phyloP scores from a whole-genome alignment of 2,329 filamentous ascomycete genomes.

The Colletotrichum camelliae region DNA sequence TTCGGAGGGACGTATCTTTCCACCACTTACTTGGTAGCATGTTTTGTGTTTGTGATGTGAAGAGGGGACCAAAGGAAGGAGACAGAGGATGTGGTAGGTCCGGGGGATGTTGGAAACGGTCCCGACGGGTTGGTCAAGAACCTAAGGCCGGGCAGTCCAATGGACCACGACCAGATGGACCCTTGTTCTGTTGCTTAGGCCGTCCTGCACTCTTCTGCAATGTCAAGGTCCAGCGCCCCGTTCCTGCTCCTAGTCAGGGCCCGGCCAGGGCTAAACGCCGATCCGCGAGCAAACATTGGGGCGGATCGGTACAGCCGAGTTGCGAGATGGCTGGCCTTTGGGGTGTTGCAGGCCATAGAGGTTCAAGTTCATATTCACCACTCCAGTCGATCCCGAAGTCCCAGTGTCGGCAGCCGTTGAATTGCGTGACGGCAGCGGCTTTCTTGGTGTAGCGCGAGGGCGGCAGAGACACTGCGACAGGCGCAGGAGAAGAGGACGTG shows the following conservation, averaged over 20 bases:
- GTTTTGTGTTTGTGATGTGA: neutral
- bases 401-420: neutral
- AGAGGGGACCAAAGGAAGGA: neutral
- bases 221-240: neutral
- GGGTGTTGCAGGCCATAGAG: neutral
- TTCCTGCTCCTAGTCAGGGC: neutral
- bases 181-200: conserved; percentile 1
- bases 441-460: neutral
- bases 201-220: neutral
- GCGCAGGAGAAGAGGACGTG: neutral
- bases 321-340: neutral
- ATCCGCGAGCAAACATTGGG: conserved; percentile 6
- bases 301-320: neutral
- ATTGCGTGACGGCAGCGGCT: neutral
- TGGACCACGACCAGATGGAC: neutral
- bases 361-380: neutral
- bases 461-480: neutral
- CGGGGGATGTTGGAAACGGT: conserved; percentile 7
- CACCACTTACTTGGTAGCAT: neutral
- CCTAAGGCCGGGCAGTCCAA: neutral
- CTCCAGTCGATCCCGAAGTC: neutral
- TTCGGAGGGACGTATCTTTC: neutral
- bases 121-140: conserved; percentile 19
- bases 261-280: conserved; percentile 8
- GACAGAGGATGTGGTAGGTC: neutral